phyloP scores from a whole-genome alignment of 306 rosid species.

The Prunus davidiana region DNA sequence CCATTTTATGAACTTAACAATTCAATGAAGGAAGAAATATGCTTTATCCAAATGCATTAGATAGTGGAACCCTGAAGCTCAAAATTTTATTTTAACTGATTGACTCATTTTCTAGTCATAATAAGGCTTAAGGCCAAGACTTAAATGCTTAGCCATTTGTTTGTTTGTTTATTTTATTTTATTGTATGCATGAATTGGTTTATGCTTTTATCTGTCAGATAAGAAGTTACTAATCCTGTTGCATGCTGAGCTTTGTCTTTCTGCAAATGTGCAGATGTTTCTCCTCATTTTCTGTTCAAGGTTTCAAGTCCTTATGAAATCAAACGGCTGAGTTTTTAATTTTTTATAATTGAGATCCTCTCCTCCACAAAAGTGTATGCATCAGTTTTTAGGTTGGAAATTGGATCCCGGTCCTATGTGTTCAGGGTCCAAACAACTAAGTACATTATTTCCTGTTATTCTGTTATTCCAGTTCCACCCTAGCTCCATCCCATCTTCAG shows the following conservation, averaged over 20 bases:
- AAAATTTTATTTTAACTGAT: background rate
- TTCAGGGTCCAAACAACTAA: background rate
- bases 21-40: conserved; percentile 5
- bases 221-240: too few species aligned
- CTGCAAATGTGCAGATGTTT: background rate
- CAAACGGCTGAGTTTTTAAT: background rate
- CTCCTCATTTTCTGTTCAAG: background rate
- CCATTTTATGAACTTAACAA: background rate
- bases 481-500: background rate
- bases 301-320: background rate
- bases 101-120: background rate
- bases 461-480: background rate
- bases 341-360: background rate
- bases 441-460: background rate
- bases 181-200: background rate
- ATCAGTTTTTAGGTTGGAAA: background rate
- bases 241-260: background rate
- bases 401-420: background rate
- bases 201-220: too few species aligned
- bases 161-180: too few species aligned
- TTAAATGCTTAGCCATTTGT: too few species aligned
- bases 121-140: background rate
- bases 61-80: background rate
- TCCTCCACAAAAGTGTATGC: background rate
- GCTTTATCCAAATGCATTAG: conserved; percentile 3